Base-by-base conservation (phyloP, 345 rosid genomes). In the Hirschfeldia incana region DNA sequence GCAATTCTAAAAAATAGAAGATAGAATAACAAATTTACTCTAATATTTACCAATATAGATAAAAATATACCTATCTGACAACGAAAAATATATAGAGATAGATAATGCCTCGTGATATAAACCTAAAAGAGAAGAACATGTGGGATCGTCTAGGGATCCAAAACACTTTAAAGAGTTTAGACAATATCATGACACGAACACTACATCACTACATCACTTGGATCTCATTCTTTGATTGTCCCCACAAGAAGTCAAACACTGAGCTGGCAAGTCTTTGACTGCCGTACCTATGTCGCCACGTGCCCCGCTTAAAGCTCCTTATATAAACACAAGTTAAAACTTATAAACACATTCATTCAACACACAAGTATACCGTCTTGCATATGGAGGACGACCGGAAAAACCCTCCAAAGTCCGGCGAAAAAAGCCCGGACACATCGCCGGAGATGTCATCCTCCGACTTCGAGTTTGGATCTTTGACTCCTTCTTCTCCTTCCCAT, bases 391-490 rank as follows among this genome's bases (percentile, higher is more conserved):
- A 80, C 55, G n/a, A 8, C 64, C 89, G 85, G 60, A 3, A n/a
- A 1, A 83, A 73, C 33, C 76, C 85, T 21, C 86, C 83, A 67
- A 78, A 62, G 16, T 81, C 74, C 62, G 85, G 78, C 7, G 73
- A 55, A 70, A 87, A 5, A 80, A 60, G 30, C 7, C 51, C 27
- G 36, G 69, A 49, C 46, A 37, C 53, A 84, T 85, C 61, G 1
- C 13, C 53, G 12, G 65, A 60, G 34, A 60, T 60, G 8, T 73
- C 83, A 15, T n/a, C 69, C 11, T 81, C 86, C 1, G 93, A 94
- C 64, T 92, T 94, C 67, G 91, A 92, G 78, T 92, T 92, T 80
- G 91, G 90, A 55, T 82, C 84, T 2, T 67, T 88, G 8, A 87
- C 92, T 2, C 91, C 91, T 1, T 87, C 85, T 57, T 91, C 92